phyloP scores from a whole-genome alignment of 2,329 filamentous ascomycete genomes.

The Xylaria sp. region DNA sequence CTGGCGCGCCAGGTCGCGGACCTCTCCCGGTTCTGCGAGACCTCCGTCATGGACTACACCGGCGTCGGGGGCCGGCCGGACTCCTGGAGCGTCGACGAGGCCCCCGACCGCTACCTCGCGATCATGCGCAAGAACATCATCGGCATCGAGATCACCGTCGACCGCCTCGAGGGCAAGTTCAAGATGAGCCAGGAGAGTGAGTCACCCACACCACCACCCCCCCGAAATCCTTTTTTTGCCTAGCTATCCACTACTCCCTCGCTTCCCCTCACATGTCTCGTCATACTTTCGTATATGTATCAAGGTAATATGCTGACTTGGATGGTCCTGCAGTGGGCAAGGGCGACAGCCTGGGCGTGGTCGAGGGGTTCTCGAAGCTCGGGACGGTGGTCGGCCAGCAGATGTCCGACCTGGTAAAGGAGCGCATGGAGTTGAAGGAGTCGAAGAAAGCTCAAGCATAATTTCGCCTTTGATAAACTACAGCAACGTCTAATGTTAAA shows the following conservation, averaged over 20 bases:
- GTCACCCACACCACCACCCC: too few species aligned
- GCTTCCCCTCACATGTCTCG: too few species aligned
- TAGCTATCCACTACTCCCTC: too few species aligned
- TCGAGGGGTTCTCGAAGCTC: background rate
- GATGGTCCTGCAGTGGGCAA: too few species aligned
- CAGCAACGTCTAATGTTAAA: too few species aligned
- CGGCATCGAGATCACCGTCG: conserved; percentile 62
- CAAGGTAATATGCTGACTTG: too few species aligned
- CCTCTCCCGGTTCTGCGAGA: conserved; percentile 55
- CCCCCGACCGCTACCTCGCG: conserved; percentile 58
- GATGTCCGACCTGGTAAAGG: background rate
- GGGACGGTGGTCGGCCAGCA: too few species aligned
- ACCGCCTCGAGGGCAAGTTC: conserved; percentile 61
- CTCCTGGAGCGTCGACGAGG: conserved; percentile 61
- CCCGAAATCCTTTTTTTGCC: too few species aligned
- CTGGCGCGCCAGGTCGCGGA: conserved; percentile 56
- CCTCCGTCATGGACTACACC: conserved; percentile 58
- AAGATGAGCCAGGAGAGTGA: conserved; percentile 72
- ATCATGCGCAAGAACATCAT: conserved; percentile 62
- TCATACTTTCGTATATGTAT: too few species aligned
- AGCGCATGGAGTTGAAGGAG: background rate
- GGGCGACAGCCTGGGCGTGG: background rate
- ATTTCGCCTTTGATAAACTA: too few species aligned
- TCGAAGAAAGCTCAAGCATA: too few species aligned
- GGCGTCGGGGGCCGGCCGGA: conserved; percentile 37